These are phyloP conservation scores for Termitomyces titanicus DNA, from an alignment of 768 basidiomycete species.

Conservation along the genomic window DNA sequence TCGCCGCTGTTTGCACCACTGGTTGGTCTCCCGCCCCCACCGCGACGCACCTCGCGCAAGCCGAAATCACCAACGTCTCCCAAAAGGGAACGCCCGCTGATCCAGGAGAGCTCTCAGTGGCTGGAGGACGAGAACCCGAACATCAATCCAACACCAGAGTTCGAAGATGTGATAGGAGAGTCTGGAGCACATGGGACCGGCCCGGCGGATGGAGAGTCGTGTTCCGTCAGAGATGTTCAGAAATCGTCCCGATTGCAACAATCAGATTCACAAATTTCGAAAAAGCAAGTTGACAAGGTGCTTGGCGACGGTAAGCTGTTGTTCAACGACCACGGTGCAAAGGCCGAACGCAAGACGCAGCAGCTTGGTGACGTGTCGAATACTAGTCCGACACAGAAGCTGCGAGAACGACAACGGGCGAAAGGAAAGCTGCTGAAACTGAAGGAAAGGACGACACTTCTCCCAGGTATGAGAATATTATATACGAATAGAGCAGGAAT, in stretches of 20 bases:
- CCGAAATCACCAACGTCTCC: constrained; percentile 17
- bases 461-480: constrained; percentile 1
- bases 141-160: constrained; percentile 41
- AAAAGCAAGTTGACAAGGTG: constrained; percentile 14
- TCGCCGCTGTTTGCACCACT: constrained; percentile 10
- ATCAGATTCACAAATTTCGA: constrained; percentile 3
- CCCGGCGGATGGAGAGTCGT: constrained; percentile 11
- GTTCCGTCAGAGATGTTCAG: neutral
- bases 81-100: constrained; percentile 10
- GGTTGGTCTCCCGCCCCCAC: constrained; percentile 58
- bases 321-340: constrained; percentile 6
- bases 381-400: neutral
- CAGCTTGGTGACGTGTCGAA: constrained; percentile 9
- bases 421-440: constrained; percentile 17
- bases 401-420: constrained; percentile 13
- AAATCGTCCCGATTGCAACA: constrained; percentile 6
- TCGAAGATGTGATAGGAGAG: constrained; percentile 7
- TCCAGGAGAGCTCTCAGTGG: constrained; percentile 6
- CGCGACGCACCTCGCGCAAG: constrained; percentile 22
- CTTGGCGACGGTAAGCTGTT: constrained; percentile 13
- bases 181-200: constrained; percentile 8
- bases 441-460: neutral
- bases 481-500: neutral
- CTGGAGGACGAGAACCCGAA: constrained; percentile 32
- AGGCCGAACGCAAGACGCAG: neutral